phyloP scores from a whole-genome alignment of 2,329 filamentous ascomycete species.

The Trichothecium sympodiale region DNA sequence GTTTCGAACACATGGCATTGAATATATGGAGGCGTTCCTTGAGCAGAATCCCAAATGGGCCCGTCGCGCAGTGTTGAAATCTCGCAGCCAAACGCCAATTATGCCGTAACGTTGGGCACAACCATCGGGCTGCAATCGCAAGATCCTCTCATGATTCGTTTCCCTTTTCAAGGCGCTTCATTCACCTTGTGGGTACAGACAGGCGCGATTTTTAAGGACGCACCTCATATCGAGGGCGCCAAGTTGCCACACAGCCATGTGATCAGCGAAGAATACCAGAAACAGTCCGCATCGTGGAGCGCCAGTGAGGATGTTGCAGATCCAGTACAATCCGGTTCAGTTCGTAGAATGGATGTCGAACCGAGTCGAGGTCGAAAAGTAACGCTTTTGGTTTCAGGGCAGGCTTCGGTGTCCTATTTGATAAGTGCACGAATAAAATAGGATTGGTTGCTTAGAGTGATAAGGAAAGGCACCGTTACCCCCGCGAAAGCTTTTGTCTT shows the following conservation, averaged over 20 bases:
- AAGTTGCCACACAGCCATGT: constrained; percentile 38
- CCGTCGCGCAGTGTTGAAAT: constrained; percentile 35
- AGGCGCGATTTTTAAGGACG: constrained; percentile 34
- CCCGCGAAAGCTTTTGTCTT: too few species aligned
- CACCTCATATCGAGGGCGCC: constrained; percentile 36
- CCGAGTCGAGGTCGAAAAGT: constrained; percentile 26
- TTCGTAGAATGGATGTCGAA: constrained; percentile 31
- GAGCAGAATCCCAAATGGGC: constrained; percentile 41
- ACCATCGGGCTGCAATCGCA: constrained; percentile 9
- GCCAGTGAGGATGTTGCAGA: constrained; percentile 21
- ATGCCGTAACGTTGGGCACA: constrained; percentile 23
- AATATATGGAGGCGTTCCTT: constrained; percentile 36
- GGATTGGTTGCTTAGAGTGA: too few species aligned
- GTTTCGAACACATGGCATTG: constrained; percentile 22
- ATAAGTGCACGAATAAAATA: too few species aligned
- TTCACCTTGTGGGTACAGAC: constrained; percentile 38
- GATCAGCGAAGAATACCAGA: constrained; percentile 28
- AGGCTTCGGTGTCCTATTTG: too few species aligned
- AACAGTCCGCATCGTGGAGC: constrained; percentile 17
- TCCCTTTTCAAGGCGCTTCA: constrained; percentile 22
- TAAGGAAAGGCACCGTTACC: too few species aligned
- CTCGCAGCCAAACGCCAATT: constrained; percentile 21
- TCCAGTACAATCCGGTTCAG: constrained; percentile 18
- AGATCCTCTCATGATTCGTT: constrained; percentile 11
- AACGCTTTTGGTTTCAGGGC: constrained; percentile 28